Evolutionary conservation across 1,284 basidiomycete genomes (phyloP).

Genomic region (Kwoniella shivajii): DNA sequence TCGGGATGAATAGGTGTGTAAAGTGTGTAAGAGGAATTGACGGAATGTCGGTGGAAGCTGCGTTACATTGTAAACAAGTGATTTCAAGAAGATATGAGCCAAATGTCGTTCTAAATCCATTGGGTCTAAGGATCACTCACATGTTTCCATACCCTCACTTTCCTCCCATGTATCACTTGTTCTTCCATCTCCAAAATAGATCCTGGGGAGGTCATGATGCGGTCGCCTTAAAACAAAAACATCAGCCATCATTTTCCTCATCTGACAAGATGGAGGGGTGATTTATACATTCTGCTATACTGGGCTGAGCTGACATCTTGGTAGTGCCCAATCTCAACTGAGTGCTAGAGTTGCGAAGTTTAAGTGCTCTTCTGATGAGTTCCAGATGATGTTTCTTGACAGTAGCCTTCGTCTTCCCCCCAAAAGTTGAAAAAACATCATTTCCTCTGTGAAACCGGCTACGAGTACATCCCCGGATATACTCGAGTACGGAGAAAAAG

Average conservation of each 20-base stretch:
- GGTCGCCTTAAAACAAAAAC: constrained; percentile 31
- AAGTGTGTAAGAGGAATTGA: constrained; percentile 28
- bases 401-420: too few species aligned
- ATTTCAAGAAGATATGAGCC: not conserved
- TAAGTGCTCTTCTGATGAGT: too few species aligned
- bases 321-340: too few species aligned
- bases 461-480: too few species aligned
- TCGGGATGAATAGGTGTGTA: constrained; percentile 28
- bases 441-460: too few species aligned
- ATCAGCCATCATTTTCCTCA: not conserved
- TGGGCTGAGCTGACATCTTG: constrained; percentile 9
- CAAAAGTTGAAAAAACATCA: too few species aligned
- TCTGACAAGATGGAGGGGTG: not conserved
- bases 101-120: not conserved
- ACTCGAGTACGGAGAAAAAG: not conserved
- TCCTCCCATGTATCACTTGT: constrained; percentile 28
- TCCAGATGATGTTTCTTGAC: too few species aligned
- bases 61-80: too few species aligned
- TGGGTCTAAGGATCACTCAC: too few species aligned
- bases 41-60: constrained; percentile 44
- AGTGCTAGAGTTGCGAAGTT: too few species aligned
- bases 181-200: constrained; percentile 44
- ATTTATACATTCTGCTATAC: constrained; percentile 21
- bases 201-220: constrained; percentile 39
- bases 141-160: constrained; percentile 42